Evolutionary conservation across 2,329 filamentous ascomycete species (phyloP).

Genomic region (Fusarium floridanum): DNA sequence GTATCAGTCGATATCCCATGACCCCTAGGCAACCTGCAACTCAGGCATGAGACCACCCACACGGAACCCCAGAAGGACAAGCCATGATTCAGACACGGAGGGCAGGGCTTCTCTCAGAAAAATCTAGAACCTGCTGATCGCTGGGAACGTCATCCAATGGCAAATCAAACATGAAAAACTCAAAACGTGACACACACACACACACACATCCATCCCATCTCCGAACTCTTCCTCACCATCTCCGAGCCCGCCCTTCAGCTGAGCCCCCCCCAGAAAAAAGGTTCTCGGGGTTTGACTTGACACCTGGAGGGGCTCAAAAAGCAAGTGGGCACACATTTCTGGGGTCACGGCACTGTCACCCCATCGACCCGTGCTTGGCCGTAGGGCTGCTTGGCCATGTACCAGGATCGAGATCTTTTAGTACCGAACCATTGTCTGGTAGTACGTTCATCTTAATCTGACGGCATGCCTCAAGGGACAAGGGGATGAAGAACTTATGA

Average conservation of each 20-base stretch:
- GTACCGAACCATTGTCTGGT: not conserved
- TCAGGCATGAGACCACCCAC: conserved; percentile 18
- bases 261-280: not conserved
- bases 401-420: conserved; percentile 15
- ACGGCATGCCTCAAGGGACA: not conserved
- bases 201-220: not conserved
- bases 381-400: conserved; percentile 1
- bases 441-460: conserved; percentile 4
- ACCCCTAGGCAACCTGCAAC: not conserved
- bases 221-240: not conserved
- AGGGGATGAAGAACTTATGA: not conserved
- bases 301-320: not conserved
- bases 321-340: conserved; percentile 12
- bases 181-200: conserved; percentile 3
- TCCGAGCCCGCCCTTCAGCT: not conserved
- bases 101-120: conserved; percentile 5
- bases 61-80: not conserved
- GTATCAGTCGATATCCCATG: conserved; percentile 8
- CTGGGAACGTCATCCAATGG: not conserved
- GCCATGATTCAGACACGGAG: conserved; percentile 3
- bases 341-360: conserved; percentile 7
- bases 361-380: conserved; percentile 10
- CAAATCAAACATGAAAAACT: not conserved
- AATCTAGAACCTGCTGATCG: conserved; percentile 25
- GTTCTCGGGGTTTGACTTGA: not conserved